These are phyloP conservation scores for Pochonia chlamydosporia DNA, from an alignment of 2,329 filamentous ascomycete species.

Conservation along the genomic window DNA sequence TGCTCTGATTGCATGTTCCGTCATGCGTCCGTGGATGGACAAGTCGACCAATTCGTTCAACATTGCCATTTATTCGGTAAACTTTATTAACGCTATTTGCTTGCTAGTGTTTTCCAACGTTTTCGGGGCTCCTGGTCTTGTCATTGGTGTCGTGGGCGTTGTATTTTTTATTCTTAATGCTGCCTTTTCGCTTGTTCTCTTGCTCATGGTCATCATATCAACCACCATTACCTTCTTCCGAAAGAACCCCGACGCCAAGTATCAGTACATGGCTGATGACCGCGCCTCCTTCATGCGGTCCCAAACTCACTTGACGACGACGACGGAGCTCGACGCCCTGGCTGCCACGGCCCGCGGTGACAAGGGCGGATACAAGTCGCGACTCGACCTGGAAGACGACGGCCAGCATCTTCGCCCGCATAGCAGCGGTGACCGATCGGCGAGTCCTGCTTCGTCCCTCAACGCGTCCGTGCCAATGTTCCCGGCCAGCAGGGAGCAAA, in stretches of 20 bases:
- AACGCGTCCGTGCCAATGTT: conserved; percentile 39
- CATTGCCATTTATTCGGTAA: conserved; percentile 81
- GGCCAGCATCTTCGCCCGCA: conserved; percentile 33
- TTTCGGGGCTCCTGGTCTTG: conserved; percentile 75
- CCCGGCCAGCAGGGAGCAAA: conserved; percentile 30
- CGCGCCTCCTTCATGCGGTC: conserved; percentile 96
- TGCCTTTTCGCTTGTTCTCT: conserved; percentile 70
- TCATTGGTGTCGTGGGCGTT: conserved; percentile 81
- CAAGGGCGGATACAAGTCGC: conserved; percentile 25
- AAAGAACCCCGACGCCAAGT: conserved; percentile 88
- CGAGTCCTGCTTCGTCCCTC: conserved; percentile 24
- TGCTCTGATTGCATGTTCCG: conserved; percentile 68
- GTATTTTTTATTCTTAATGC: conserved; percentile 85
- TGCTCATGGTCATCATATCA: conserved; percentile 67
- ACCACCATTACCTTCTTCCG: conserved; percentile 65
- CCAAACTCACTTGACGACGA: conserved; percentile 66
- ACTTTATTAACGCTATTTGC: conserved; percentile 86
- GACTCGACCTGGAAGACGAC: conserved; percentile 36
- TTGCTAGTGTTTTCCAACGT: conserved; percentile 80
- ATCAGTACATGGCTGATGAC: conserved; percentile 93
- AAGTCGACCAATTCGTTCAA: conserved; percentile 96
- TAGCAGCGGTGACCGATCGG: conserved; percentile 14
- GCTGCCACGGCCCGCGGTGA: conserved; percentile 87
- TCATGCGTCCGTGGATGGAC: conserved; percentile 95
- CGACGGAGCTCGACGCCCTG: conserved; percentile 82